Conservation (phyloP, 202 grass and related monocot genomes). For the Dendrocalamus latiflorus region DNA sequence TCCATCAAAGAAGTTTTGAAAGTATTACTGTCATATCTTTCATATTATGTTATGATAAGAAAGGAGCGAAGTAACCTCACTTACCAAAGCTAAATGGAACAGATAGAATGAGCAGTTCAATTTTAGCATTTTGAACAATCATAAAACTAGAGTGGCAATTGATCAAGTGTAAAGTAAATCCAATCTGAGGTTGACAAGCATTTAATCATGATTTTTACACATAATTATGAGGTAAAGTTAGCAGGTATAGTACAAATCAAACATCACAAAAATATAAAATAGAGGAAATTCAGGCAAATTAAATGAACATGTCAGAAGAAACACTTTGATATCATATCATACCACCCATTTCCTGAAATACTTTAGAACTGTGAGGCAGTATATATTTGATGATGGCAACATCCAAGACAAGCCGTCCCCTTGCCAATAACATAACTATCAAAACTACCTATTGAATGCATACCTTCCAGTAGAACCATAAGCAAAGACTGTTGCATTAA, state of each 20-base stretch:
- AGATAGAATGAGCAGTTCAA: not conserved
- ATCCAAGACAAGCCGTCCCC: not conserved
- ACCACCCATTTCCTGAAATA: not conserved
- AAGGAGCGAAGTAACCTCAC: not conserved
- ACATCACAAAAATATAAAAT: not conserved
- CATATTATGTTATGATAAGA: too few species aligned
- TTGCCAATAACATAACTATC: not conserved
- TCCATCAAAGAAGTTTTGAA: not conserved
- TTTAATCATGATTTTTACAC: not conserved
- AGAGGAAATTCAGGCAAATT: not conserved
- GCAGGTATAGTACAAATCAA: not conserved
- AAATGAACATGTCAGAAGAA: not conserved
- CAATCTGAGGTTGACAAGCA: not conserved
- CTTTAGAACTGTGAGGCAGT: not conserved
- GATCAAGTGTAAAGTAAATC: not conserved
- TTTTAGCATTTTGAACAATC: not conserved
- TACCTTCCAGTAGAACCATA: slow-evolving; percentile 99
- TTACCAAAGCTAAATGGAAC: not conserved
- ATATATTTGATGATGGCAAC: not conserved
- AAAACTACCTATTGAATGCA: slow-evolving; percentile 26
- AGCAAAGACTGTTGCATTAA: slow-evolving; percentile 96
- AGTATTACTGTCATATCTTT: not conserved
- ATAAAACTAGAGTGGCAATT: not conserved
- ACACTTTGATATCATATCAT: not conserved
- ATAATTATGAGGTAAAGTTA: not conserved